These are phyloP conservation scores for Lyophyllum decastes DNA, from an alignment of 768 basidiomycete genomes.

Conservation along the genomic window DNA sequence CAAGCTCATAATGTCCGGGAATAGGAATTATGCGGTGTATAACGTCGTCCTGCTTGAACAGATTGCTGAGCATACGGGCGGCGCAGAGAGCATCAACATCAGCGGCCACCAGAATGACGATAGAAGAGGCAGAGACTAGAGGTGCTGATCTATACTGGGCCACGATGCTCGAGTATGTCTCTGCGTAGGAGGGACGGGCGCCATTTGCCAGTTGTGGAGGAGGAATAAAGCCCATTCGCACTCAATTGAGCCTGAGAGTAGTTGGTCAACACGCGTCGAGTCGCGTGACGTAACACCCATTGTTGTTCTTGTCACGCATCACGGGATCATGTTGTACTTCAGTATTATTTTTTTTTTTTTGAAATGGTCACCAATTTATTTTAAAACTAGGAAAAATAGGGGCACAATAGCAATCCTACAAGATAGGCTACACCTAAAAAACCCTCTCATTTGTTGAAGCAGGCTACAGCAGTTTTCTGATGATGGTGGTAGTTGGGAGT, in stretches of 20 bases:
- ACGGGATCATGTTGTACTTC: too few relatives aligned
- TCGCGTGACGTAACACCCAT: conserved; percentile 14
- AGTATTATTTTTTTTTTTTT: too few relatives aligned
- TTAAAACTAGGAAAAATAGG: too few relatives aligned
- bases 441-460: too few relatives aligned
- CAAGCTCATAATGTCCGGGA: conserved; percentile 79
- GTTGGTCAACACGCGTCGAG: conserved; percentile 17
- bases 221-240: conserved; percentile 65
- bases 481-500: too few relatives aligned
- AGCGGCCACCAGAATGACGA: conserved; percentile 84
- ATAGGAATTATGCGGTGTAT: conserved; percentile 90
- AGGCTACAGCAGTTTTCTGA: too few relatives aligned
- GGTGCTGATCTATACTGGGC: conserved; percentile 71
- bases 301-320: conserved; percentile 8
- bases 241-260: not conserved
- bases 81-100: conserved; percentile 94
- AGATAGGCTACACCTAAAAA: too few relatives aligned
- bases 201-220: conserved; percentile 69
- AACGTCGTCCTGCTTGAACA: conserved; percentile 93
- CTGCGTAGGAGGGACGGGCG: conserved; percentile 62
- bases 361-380: too few relatives aligned
- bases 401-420: too few relatives aligned
- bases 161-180: conserved; percentile 76
- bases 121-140: conserved; percentile 76
- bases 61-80: conserved; percentile 82